Evolutionary conservation across 768 basidiomycete species (phyloP).

Genomic region (Mycena venus): DNA sequence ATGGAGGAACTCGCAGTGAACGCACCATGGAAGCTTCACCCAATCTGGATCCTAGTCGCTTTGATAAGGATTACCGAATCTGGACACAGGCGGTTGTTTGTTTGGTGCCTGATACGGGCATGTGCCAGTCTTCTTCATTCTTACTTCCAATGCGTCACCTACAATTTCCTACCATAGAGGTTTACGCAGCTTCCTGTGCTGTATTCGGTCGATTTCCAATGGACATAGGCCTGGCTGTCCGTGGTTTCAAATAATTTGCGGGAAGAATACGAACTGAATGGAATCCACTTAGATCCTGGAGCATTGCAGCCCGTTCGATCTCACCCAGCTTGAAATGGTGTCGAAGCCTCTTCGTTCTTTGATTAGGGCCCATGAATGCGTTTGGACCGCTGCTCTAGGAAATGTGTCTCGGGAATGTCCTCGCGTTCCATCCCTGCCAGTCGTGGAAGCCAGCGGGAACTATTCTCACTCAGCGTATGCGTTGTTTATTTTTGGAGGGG

Average conservation of each 20-base stretch:
- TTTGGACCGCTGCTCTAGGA: not conserved
- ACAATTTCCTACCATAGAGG: not conserved
- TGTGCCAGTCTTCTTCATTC: too few relatives aligned
- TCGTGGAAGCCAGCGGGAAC: conserved; percentile 6
- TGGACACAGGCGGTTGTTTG: too few relatives aligned
- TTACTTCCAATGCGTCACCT: too few relatives aligned
- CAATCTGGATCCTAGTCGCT: too few relatives aligned
- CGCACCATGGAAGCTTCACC: too few relatives aligned
- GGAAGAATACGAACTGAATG: not conserved
- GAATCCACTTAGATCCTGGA: conserved; percentile 3
- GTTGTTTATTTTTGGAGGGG: conserved; percentile 19
- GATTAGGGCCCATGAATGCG: not conserved
- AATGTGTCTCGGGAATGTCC: conserved; percentile 5
- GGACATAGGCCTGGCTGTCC: not conserved
- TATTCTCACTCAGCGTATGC: conserved; percentile 17
- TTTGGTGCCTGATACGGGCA: too few relatives aligned
- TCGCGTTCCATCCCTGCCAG: not conserved
- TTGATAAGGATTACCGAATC: too few relatives aligned
- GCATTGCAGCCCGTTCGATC: conserved; percentile 23
- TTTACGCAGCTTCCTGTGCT: not conserved
- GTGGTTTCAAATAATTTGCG: too few relatives aligned
- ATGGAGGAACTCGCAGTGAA: too few relatives aligned
- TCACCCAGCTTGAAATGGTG: too few relatives aligned
- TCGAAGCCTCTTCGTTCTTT: not conserved
- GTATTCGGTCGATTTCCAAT: not conserved